Evolutionary conservation across 2,329 filamentous ascomycete species (phyloP).

Genomic region (Clarireedia sp.): DNA sequence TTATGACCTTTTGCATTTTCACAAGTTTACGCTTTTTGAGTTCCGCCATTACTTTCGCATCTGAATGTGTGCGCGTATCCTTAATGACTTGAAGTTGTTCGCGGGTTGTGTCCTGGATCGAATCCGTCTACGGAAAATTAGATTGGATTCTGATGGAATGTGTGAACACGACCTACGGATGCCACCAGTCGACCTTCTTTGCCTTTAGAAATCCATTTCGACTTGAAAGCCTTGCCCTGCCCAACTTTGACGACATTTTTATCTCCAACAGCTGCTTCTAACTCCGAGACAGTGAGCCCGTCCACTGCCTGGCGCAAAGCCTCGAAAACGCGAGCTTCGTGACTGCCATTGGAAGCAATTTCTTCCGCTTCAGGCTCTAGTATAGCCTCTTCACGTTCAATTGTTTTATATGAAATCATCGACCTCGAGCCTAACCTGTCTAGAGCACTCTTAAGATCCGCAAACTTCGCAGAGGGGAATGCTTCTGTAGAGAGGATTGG

Average conservation of each 20-base stretch:
- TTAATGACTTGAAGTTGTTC: constrained; percentile 69
- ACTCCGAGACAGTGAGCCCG: constrained; percentile 71
- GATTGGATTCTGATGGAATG: neutral
- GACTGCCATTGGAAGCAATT: constrained; percentile 67
- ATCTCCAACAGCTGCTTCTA: constrained; percentile 62
- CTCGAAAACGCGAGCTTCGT: constrained; percentile 76
- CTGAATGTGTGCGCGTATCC: constrained; percentile 58
- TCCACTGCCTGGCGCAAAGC: constrained; percentile 64
- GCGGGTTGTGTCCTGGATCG: constrained; percentile 72
- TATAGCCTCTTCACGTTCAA: constrained; percentile 68
- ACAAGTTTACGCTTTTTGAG: constrained; percentile 90
- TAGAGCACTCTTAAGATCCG: constrained; percentile 74
- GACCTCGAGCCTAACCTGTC: constrained; percentile 77
- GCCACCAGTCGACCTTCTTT: constrained; percentile 49
- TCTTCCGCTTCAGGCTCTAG: constrained; percentile 68
- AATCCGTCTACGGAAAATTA: constrained; percentile 44
- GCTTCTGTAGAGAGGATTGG: constrained; percentile 60
- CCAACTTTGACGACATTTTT: constrained; percentile 73
- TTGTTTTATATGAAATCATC: constrained; percentile 80
- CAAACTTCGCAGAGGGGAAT: constrained; percentile 59
- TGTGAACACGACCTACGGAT: constrained; percentile 34
- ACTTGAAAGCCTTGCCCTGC: constrained; percentile 89
- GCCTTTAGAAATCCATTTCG: constrained; percentile 61
- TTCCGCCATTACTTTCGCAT: constrained; percentile 70
- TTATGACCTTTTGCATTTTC: constrained; percentile 73